Evolutionary conservation across 1,284 basidiomycete species (phyloP), one percentile per base, ranked within the genome.

Genomic region (Ganoderma leucocontextum): DNA sequence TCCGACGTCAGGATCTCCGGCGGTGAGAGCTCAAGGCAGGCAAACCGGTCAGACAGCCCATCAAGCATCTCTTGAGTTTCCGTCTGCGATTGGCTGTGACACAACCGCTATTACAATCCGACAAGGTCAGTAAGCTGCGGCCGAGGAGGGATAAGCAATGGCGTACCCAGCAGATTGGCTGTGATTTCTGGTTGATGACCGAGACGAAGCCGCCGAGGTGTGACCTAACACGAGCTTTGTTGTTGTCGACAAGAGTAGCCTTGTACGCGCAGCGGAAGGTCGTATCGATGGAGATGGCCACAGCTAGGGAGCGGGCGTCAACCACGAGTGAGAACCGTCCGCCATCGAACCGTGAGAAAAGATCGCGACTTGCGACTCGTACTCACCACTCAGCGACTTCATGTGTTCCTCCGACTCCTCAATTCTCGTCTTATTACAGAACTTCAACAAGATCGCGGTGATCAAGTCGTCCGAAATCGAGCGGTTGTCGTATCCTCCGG

Each of bases 251-350:
- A 7, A 60, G 22, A 0, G 58, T 60, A 1, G 58, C 58, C 25
- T 60, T 60, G 22, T 41, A 60, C 4, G 58, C 17, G 22, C 38
- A 36, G 38, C 38, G 38, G n/a, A 60, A 60, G n/a, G 58, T 60
- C 4, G 58, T 41, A 22, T 60, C 58, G 22, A 53, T n/a, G 13
- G 52, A 53, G 52, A 47, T 47, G 44, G 44, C 44, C n/a, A 47
- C 4, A 22, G 44, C n/a, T 47, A 47, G 8, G 9, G 15, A 47
- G 15, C 7, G 9, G 17, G n/a, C n/a, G n/a, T n/a, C 44, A 47
- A 19, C n/a, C n/a, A 2, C 19, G n/a, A 19, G 17, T 6, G n/a
- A 47, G 44, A 22, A 47, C 44, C 17, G 19, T n/a, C 15, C 4
- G 44, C 19, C 22, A 10, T 10, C 22, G 9, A 47, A n/a, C 22